Base-by-base conservation (phyloP, 1,139 yeast genomes). In the Saccharomyces hybrid region DNA sequence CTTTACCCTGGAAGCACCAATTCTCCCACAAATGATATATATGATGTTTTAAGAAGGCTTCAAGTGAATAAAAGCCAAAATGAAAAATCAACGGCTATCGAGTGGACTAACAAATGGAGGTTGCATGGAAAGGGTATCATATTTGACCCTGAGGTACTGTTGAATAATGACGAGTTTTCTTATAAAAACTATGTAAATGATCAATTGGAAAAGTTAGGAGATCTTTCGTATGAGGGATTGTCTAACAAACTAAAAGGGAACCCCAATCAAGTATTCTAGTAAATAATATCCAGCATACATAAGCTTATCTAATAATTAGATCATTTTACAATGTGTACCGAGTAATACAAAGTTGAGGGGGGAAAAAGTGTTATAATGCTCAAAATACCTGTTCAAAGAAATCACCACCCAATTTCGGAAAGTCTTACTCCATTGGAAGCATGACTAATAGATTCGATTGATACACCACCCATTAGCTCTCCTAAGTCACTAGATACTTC, bases 401-500 rank as follows among this genome's bases (percentile, higher is more conserved):
- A 13, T 55, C 51, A 65, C 67, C 66, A 62, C 26, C 69, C 69
- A 25, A 63, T 61, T 47, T 65, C 64, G 13, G 69, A 62, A 28
- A 65, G 52, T 46, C 66, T 61, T 28, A 54, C 58, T 44, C 59
- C 61, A 25, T 59, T 55, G 31, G 50, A 51, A 32, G 52, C 58
- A 44, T 55, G 56, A 48, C 57, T 57, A 46, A 65, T 63, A 28
- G 66, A 59, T 51, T 64, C 68, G 31, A 65, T 61, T 14, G 64
- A 54, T 19, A 60, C 49, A 49, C 69, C 69, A 14, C 64, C 61
- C 69, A 65, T 65, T 51, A 64, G 47, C 19, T 65, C 68, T 52
- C 95, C 95, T 61, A 88, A 78, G 64, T 84, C 88, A 50, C 86
- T 83, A 48, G 91, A 84, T 58, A 78, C 84, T 68, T 86, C 86